These are phyloP conservation scores for Amanita jacksonii DNA, from an alignment of 768 basidiomycete genomes.

Conservation along the genomic window DNA sequence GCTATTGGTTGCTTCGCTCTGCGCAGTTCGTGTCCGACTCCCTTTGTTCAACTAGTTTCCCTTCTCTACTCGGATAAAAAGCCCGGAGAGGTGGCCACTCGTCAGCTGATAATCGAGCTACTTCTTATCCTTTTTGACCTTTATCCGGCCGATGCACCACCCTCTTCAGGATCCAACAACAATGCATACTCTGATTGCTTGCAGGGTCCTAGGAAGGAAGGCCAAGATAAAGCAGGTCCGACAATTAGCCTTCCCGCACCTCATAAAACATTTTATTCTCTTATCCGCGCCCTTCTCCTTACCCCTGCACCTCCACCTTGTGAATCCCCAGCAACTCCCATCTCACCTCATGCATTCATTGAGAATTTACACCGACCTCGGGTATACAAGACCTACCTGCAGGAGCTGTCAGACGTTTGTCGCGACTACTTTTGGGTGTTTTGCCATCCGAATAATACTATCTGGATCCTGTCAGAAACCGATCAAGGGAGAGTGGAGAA, in stretches of 20 bases:
- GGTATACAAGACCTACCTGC: slow-evolving; percentile 29
- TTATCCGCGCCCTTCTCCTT: slow-evolving; percentile 68
- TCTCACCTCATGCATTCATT: slow-evolving; percentile 68
- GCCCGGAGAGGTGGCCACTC: slow-evolving; percentile 85
- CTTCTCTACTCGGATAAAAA: slow-evolving; percentile 97
- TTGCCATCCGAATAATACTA: slow-evolving; percentile 88
- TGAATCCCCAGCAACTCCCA: slow-evolving; percentile 23
- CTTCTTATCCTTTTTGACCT: slow-evolving; percentile 83
- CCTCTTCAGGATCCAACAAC: slow-evolving; percentile 32
- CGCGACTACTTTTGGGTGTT: slow-evolving; percentile 96
- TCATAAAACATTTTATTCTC: slow-evolving; percentile 63
- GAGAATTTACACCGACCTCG: slow-evolving; percentile 31
- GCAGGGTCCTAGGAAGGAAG: slow-evolving; percentile 46
- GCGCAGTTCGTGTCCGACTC: slow-evolving; percentile 80
- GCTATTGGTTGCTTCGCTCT: slow-evolving; percentile 85
- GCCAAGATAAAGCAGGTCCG: slow-evolving; percentile 26
- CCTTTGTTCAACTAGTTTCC: slow-evolving; percentile 74
- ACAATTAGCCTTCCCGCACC: slow-evolving; percentile 62
- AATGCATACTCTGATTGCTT: slow-evolving; percentile 19
- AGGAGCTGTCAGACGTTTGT: slow-evolving; percentile 62
- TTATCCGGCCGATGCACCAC: slow-evolving; percentile 65
- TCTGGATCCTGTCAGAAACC: slow-evolving; percentile 80
- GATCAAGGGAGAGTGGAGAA: slow-evolving; percentile 82
- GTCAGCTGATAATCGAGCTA: slow-evolving; percentile 86
- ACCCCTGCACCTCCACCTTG: slow-evolving; percentile 28